Evolutionary conservation across 352 stramenopile species (phyloP), one percentile per base, ranked within the genome.

Genomic region (Phytophthora sp.): DNA sequence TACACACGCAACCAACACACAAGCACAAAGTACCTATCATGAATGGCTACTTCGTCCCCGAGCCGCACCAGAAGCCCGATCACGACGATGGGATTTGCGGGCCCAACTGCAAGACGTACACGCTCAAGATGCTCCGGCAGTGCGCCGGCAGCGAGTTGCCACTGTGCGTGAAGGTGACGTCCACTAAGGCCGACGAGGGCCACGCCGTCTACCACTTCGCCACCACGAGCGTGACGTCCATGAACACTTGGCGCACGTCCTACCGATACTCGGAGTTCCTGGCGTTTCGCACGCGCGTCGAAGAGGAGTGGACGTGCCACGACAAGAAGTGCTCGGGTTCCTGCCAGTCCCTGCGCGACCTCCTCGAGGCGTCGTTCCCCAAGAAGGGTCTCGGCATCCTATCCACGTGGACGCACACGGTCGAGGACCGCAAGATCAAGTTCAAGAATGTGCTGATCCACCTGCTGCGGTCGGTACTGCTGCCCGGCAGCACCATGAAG

Each of bases 211-310:
- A 89, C 63, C 51, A 76, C 60, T 72, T 69, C 62, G 73, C 59
- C 42, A 79, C 82, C 45, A 69, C 74, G n/a, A 86, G 77, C 52
- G 57, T 85, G 20, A 64, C 74, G 18, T 76, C 76, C 21, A 74
- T 84, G 58, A 74, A 79, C 62, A 57, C 53, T 41, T 88, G 77
- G 76, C 62, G 56, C 15, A 74, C 82, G 24, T 73, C 77, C 43
- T 89, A 87, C 69, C 79, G 76, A 15, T 87, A 84, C 76, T 89
- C 76, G 24, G 77, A 89, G 67, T 86, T 91, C 46, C 58, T 76
- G 51, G 66, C 73, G 8, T 87, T 91, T 63, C 83, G 81, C 51
- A 74, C 58, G 59, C 66, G 79, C 37, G 62, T 91, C 31, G 71
- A 83, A 12, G 73, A 89, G 37, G 54, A 79, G 27, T 76, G 72